Base-by-base conservation (phyloP, 148 eudicot species). In the Cornus florida region DNA sequence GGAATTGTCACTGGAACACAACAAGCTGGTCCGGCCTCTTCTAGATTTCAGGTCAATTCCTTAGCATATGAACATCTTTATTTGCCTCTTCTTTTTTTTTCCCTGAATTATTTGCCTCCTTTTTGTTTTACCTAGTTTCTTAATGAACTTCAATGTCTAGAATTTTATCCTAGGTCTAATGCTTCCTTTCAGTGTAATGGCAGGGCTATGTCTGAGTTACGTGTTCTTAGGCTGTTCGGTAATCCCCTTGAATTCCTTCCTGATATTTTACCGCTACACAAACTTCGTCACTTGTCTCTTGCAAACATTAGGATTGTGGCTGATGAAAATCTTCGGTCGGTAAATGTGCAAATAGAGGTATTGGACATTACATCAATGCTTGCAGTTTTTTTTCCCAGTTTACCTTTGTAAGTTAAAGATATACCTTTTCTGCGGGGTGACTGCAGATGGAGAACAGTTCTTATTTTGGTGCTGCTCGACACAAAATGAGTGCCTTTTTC, bases 181-280 rank as follows among this genome's bases (percentile, higher is more conserved):
- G 65, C 64, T 79, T 57, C 41, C 73, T 73, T 75, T 80, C 71
- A 31, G 76, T 82, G 60, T 66, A 66, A 82, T 84, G 78, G 82
- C 92, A 97, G 99, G 89, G 97, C 94, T 78, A 91, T 97, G 97
- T 81, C 99, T 65, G 97, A 91, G 82, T 83, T 97, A 74, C 94
- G 93, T 83, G 87, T 94, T 79, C 83, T 97, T 75, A 91, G 98
- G 84, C 89, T 97, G 67, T 97, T 92, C 76, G 98, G 98, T 67
- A 97, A 97, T 84, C 99, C 99, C 32, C 92, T 97, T 82, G 99
- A 92, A 79, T 97, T 94, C 82, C 93, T 97, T 48, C 99, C 99
- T 85, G 99, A 97, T 75, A 97, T 97, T 71, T 87, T 97, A 81
- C 99, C 98, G 16, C 84, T 97, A 62, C 89, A 91, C 80, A 88